Evolutionary conservation across 352 stramenopile genomes (phyloP), one percentile per base, ranked within the genome.

Genomic region (Aphanomyces astaci): DNA sequence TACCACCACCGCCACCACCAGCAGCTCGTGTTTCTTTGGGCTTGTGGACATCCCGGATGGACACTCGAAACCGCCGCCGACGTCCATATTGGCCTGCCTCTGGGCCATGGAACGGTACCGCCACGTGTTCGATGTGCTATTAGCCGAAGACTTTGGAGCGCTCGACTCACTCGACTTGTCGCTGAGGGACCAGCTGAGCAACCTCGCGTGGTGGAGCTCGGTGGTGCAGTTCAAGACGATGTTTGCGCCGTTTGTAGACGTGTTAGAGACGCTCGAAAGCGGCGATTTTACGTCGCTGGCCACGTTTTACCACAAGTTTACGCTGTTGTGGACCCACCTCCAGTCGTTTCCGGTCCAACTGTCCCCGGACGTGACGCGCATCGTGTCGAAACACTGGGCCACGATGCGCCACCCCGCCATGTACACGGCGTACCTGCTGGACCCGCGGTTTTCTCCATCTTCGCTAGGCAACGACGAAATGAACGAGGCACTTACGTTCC

Each of bases 281-380:
- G 74, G 78, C 10, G 76, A 88, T 66, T 86, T 78, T 56, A 75
- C 79, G 31, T 73, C 88, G 48, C 54, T 89, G 17, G 88, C 78
- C 43, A 91, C 77, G 9, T 91, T 89, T 53, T 91, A 89, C 72
- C 79, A 89, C 64, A 76, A 77, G 27, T 91, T 89, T 71, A 87
- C 81, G 28, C 63, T 81, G 48, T 59, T 91, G 28, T 89, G 82
- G 79, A 63, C 64, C 10, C 81, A 91, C 56, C 46, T 91, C 2
- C 75, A 91, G 36, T 87, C 86, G 66, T 75, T 75, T n/a, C 73
- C 68, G 33, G 63, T 81, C 15, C 70, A n/a, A n/a, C n/a, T n/a
- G n/a, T n/a, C 77, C 24, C 71, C 78, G n/a, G 77, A 81, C 43
- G 74, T 82, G 22, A 73, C 87, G 51, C 70, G 79, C 19, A 76